Evolutionary conservation across 108 stramenopile species (phyloP).

Genomic region (Bacterosira constricta): DNA sequence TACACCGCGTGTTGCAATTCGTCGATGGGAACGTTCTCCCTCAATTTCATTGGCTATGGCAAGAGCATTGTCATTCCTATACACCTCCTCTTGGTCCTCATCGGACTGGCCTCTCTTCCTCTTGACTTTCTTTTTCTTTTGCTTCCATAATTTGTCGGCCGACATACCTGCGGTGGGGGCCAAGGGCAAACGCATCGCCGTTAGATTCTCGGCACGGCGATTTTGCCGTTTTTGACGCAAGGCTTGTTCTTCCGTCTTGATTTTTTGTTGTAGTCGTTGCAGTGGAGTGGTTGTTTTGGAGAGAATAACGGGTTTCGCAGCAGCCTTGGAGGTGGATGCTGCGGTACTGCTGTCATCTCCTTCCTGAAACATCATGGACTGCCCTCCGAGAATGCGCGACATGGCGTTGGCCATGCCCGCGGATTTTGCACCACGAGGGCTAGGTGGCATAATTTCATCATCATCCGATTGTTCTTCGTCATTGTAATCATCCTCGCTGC

Average conservation of each 20-base stretch:
- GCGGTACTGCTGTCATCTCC: too few species aligned
- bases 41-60: slow-evolving; percentile 72
- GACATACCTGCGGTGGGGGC: slow-evolving; percentile 68
- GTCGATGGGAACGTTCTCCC: slow-evolving; percentile 78
- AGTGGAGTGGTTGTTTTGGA: slow-evolving; percentile 84
- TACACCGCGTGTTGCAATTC: slow-evolving; percentile 89
- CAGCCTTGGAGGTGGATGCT: slow-evolving; percentile 7
- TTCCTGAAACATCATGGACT: background rate
- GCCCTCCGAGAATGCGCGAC: slow-evolving; percentile 75
- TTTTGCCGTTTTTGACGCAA: slow-evolving; percentile 57
- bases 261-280: slow-evolving; percentile 66
- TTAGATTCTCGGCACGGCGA: slow-evolving; percentile 66
- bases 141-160: slow-evolving; percentile 32
- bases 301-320: slow-evolving; percentile 27
- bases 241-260: slow-evolving; percentile 61
- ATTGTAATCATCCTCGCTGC: slow-evolving; percentile 31
- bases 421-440: slow-evolving; percentile 18
- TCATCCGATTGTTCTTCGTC: slow-evolving; percentile 29
- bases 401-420: slow-evolving; percentile 81
- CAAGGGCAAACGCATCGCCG: slow-evolving; percentile 77
- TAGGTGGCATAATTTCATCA: slow-evolving; percentile 29
- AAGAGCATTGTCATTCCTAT: slow-evolving; percentile 4
- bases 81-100: background rate
- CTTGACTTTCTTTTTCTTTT: slow-evolving; percentile 9
- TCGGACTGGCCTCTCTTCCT: background rate